Evolutionary conservation across 2,329 filamentous ascomycete species (phyloP).

Genomic region (Phyllosticta citriasiana): DNA sequence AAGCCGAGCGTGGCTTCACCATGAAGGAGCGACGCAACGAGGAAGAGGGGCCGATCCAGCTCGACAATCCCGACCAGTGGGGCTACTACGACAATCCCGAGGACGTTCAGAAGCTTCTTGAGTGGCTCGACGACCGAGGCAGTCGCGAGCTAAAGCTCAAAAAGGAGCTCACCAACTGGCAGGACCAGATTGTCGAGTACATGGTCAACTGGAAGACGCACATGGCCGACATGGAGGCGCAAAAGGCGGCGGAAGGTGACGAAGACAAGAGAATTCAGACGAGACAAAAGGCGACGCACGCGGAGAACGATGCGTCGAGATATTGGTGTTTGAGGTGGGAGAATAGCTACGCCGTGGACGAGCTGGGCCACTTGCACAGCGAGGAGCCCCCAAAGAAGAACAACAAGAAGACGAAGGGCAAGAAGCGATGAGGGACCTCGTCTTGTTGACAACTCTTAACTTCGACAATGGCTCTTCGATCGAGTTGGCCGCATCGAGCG

Average conservation of each 20-base stretch:
- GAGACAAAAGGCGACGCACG: conserved; percentile 47
- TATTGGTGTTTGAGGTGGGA: conserved; percentile 56
- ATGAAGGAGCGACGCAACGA: conserved; percentile 73
- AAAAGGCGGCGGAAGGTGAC: conserved; percentile 39
- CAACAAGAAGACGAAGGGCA: conserved; percentile 26
- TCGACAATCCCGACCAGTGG: conserved; percentile 74
- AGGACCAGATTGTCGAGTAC: conserved; percentile 62
- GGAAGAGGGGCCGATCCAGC: conserved; percentile 75
- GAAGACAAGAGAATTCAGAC: conserved; percentile 49
- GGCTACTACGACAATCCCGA: conserved; percentile 79
- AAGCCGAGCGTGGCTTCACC: conserved; percentile 51
- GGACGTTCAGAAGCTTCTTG: conserved; percentile 66
- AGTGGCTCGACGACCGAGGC: conserved; percentile 82
- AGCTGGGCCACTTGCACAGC: conserved; percentile 50
- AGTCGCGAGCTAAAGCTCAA: conserved; percentile 76
- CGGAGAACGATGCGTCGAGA: conserved; percentile 41
- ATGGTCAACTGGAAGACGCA: conserved; percentile 76
- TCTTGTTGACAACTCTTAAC: background rate
- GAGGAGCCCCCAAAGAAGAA: conserved; percentile 45
- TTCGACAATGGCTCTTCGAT: background rate
- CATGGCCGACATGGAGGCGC: conserved; percentile 44
- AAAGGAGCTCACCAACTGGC: conserved; percentile 73
- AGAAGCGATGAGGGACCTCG: conserved; percentile 1
- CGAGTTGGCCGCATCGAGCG: background rate
- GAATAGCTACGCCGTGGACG: conserved; percentile 50